Evolutionary conservation across 108 stramenopile genomes (phyloP).

Genomic region (Stephanodiscus minutulus): DNA sequence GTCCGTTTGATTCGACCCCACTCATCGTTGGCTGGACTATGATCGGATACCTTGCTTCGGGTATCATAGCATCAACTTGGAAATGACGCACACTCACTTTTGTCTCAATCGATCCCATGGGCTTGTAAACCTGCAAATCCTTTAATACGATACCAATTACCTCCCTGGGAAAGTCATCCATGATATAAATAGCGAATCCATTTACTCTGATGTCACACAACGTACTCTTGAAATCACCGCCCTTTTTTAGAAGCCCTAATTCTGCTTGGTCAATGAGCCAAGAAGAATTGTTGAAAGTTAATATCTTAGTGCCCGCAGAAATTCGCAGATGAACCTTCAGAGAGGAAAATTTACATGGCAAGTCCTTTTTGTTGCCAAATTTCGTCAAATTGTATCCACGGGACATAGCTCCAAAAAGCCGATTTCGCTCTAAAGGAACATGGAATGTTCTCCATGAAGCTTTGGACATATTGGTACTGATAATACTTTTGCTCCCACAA

Average conservation of each 20-base stretch:
- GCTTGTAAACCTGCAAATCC: constrained; percentile 37
- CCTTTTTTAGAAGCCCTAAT: constrained; percentile 32
- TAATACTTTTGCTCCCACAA: neutral
- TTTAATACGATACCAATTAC: constrained; percentile 38
- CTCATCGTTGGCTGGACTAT: constrained; percentile 46
- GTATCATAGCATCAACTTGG: constrained; percentile 49
- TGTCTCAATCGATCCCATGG: constrained; percentile 37
- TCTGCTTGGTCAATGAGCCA: constrained; percentile 41
- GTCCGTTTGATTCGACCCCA: constrained; percentile 35
- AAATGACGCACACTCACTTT: constrained; percentile 34
- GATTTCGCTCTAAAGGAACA: neutral
- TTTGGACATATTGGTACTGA: constrained; percentile 1
- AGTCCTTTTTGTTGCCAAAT: constrained; percentile 32
- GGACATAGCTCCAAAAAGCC: constrained; percentile 15
- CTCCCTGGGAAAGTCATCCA: constrained; percentile 45
- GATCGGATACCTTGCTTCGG: constrained; percentile 44
- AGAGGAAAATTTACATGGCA: constrained; percentile 24
- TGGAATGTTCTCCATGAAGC: neutral
- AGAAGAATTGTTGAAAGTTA: constrained; percentile 45
- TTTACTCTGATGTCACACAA: constrained; percentile 21
- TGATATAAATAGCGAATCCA: constrained; percentile 32
- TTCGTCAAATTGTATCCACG: constrained; percentile 35
- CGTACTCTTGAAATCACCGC: constrained; percentile 38
- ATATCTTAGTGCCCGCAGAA: constrained; percentile 41
- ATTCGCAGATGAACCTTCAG: constrained; percentile 41